phyloP scores from a whole-genome alignment of 2,329 filamentous ascomycete genomes.

The Ilyonectria destructans region DNA sequence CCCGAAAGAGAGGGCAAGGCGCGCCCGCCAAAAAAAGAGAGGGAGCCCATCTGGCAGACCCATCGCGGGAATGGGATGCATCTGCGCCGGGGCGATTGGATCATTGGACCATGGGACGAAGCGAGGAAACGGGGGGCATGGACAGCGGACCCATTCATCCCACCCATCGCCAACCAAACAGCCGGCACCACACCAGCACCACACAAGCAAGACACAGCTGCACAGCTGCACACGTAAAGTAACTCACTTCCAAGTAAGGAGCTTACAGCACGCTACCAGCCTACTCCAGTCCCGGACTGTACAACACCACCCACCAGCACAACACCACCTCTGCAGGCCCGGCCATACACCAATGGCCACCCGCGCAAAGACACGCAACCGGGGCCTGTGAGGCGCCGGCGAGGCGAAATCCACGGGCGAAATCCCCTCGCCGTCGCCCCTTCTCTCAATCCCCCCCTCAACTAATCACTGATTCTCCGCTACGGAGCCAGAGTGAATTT shows the following conservation, averaged over 20 bases:
- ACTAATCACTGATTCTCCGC: background rate
- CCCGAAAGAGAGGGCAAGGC: background rate
- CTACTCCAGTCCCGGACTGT: background rate
- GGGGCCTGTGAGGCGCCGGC: slow-evolving; percentile 13
- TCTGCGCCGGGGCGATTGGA: background rate
- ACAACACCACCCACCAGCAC: slow-evolving; percentile 29
- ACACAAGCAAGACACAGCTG: slow-evolving; percentile 26
- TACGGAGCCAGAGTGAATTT: background rate
- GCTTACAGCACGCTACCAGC: background rate
- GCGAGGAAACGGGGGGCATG: slow-evolving; percentile 7
- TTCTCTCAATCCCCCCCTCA: background rate
- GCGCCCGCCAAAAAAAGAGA: background rate
- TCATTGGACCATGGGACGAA: slow-evolving; percentile 2
- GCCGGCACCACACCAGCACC: slow-evolving; percentile 34
- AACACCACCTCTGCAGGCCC: slow-evolving; percentile 33
- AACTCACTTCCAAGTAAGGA: slow-evolving; percentile 3
- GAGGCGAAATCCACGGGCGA: slow-evolving; percentile 6
- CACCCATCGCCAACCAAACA: slow-evolving; percentile 31
- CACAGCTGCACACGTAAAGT: slow-evolving; percentile 18
- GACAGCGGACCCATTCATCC: slow-evolving; percentile 26
- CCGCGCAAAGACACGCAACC: slow-evolving; percentile 21
- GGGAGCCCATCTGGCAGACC: background rate
- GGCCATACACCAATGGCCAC: slow-evolving; percentile 24
- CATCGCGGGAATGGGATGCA: background rate
- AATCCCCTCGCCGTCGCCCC: slow-evolving; percentile 7